A percentile compares a stretch with the other conserved stretches of the same genome.
Evolutionary conservation across 306 rosid species (phyloP).

Genomic region (Macrotyloma uniflorum): DNA sequence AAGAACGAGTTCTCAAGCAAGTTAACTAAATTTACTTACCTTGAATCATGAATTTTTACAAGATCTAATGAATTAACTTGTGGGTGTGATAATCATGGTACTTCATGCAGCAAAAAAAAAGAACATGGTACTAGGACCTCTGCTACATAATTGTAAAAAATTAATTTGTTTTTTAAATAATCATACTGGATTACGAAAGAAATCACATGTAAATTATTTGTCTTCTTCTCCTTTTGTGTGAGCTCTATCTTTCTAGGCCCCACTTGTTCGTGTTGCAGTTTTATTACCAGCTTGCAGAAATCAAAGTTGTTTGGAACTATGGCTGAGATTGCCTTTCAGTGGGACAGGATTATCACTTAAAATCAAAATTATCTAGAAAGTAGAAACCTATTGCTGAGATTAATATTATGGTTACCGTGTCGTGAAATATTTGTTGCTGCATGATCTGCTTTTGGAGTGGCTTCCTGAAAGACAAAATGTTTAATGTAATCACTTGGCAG

Average conservation of each 20-base stretch:
- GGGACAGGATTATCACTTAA: background rate
- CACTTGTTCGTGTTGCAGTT: background rate
- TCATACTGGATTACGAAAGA: background rate
- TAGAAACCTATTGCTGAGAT: background rate
- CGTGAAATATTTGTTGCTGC: background rate
- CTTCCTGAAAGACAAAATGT: constrained; percentile 5
- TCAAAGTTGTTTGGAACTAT: background rate
- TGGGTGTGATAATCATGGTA: background rate
- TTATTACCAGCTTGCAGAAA: background rate
- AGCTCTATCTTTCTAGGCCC: background rate
- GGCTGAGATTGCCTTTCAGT: background rate
- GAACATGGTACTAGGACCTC: background rate
- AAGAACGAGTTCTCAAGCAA: background rate
- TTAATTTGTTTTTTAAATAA: background rate
- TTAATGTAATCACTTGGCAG: constrained; percentile 40
- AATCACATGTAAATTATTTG: background rate
- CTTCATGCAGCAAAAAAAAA: too few relatives aligned
- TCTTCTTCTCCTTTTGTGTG: background rate
- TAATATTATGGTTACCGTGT: background rate
- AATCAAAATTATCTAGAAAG: background rate
- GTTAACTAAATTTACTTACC: background rate
- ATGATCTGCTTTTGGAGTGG: background rate
- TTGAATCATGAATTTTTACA: background rate
- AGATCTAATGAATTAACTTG: background rate
- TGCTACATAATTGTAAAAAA: background rate